phyloP scores from a whole-genome alignment of 495 filamentous ascomycete genomes.

The Podospora tetraspora region DNA sequence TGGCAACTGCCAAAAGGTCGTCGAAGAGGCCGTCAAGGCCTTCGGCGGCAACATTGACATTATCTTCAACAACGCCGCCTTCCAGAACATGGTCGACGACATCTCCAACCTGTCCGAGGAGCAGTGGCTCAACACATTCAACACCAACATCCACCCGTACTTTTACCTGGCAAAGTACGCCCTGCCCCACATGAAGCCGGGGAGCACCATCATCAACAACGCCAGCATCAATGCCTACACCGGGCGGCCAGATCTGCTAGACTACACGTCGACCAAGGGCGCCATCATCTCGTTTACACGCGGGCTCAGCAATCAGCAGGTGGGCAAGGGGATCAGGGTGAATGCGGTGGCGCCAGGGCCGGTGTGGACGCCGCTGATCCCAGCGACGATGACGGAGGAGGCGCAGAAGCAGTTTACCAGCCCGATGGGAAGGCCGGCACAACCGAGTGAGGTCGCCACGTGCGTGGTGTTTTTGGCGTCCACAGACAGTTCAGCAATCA shows the following conservation, averaged over 20 bases:
- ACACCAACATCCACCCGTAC: conserved; percentile 70
- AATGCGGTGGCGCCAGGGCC: conserved; percentile 79
- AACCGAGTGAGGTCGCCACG: conserved; percentile 74
- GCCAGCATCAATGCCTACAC: conserved; percentile 78
- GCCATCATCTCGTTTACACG: conserved; percentile 79
- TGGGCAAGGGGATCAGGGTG: conserved; percentile 69
- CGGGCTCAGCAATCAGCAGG: conserved; percentile 68
- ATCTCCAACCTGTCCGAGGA: conserved; percentile 72
- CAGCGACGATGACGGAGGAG: conserved; percentile 65
- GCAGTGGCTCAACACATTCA: conserved; percentile 72
- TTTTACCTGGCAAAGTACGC: conserved; percentile 76
- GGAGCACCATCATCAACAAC: conserved; percentile 78
- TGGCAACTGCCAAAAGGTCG: conserved; percentile 64
- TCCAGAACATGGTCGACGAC: conserved; percentile 67
- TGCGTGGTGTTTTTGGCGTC: conserved; percentile 84
- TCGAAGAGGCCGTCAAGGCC: conserved; percentile 57
- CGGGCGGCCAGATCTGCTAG: conserved; percentile 73
- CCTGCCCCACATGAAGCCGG: conserved; percentile 69
- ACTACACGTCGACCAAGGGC: conserved; percentile 82
- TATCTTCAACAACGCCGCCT: conserved; percentile 75
- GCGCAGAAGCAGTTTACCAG: conserved; percentile 68
- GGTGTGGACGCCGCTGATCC: conserved; percentile 80
- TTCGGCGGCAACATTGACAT: conserved; percentile 65
- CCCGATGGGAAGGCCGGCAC: conserved; percentile 74
- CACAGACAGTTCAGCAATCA: conserved; percentile 64